phyloP scores from a whole-genome alignment of 2,329 filamentous ascomycete genomes.

The Pseudogymnoascus sp. region DNA sequence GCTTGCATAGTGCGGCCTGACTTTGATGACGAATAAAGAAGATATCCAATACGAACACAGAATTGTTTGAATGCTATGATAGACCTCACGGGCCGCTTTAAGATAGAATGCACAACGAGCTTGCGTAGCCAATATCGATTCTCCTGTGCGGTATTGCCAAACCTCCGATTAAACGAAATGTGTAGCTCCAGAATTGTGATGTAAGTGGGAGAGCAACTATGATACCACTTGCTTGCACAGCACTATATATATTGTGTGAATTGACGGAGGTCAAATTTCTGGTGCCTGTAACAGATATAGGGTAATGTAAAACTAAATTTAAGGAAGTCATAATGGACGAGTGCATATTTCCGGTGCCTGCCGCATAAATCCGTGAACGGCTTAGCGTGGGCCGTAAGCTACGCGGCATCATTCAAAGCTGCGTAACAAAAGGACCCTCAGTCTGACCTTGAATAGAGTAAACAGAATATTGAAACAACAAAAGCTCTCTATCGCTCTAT shows the following conservation, averaged over 20 bases:
- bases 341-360: conserved; percentile 4
- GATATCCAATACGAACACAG: neutral
- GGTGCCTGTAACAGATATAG: neutral
- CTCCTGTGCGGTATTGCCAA: neutral
- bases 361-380: conserved; percentile 4
- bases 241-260: neutral
- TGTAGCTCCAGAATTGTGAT: neutral
- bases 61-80: neutral
- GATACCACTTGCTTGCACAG: neutral
- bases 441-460: conserved; percentile 5
- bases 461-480: conserved; percentile 6
- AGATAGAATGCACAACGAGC: neutral
- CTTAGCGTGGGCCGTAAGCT: conserved; percentile 1
- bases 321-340: neutral
- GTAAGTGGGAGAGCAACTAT: neutral
- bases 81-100: neutral
- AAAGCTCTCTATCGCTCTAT: neutral
- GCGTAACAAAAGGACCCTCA: conserved; percentile 3
- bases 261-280: neutral
- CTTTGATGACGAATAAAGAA: conserved; percentile 5
- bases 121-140: neutral
- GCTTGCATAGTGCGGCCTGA: conserved; percentile 1
- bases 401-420: conserved; percentile 2
- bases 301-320: neutral
- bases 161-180: neutral